Base-by-base conservation (phyloP, 75 land plant genomes). In the Cryptomeria japonica region DNA sequence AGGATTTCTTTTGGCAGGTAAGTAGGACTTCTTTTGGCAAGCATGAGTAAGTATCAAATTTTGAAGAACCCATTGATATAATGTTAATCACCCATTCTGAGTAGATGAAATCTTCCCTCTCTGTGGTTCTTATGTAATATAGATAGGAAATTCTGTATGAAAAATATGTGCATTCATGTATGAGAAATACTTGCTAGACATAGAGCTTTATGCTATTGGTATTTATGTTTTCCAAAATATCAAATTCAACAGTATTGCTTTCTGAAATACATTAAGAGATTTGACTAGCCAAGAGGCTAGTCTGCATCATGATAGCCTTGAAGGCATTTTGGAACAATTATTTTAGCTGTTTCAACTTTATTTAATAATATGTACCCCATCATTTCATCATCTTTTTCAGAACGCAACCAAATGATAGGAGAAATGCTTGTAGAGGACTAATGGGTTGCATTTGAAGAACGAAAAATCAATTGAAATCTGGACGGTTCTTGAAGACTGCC, bases 1-100 rank as follows among this genome's bases (percentile, higher is more conserved):
- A 98, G 90, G 94, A 94, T 19, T 96, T 97, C 86, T 89, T 96
- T 84, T 98, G 99, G 99, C 95, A 94, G 97, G 99, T 98, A 89
- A 83, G 72, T 58, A 80, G 13, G 51, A 49, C 11, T 51, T 51
- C 15, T 51, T 51, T 51, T 51, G 55, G 14, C 55, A 51, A 51
- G 16, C 13, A 51, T 75, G 77, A 75, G 12, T 2, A 75, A 32
- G 77, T 75, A 1, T 75, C 13, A 25, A 31, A 12, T 3, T 75
- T 75, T 75, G 34, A 31, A 34, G 28, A 12, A 13, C 77, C 38
- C 13, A 12, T 32, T 34, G 3, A 75, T 75, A 75, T 34, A 31
- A 72, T 75, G 3, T 75, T 32, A 34, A 75, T 75, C 36, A 34
- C 13, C 34, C 13, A 8, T 75, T 75, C 16, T 75, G 77, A 32